phyloP scores from a whole-genome alignment of 202 grass and related monocot genomes.

The Schoenoplectus tabernaemontani region DNA sequence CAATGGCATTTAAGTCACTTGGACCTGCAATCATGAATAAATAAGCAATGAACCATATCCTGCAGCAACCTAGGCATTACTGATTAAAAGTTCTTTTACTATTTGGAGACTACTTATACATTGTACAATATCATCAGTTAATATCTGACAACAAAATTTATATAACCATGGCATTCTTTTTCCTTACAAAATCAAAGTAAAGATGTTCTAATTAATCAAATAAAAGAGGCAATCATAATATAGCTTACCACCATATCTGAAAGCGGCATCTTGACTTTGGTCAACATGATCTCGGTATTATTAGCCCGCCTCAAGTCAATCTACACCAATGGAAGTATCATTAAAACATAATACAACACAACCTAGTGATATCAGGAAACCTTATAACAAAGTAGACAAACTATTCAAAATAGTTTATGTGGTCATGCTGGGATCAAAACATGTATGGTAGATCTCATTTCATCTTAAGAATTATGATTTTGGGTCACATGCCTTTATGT shows the following conservation, averaged over 20 bases:
- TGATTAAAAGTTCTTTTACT: neutral
- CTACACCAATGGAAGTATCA: slow-evolving; percentile 31
- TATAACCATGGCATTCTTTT: neutral
- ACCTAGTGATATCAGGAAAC: neutral
- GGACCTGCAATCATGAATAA: neutral
- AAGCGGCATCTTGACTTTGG: slow-evolving; percentile 97
- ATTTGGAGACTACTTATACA: neutral
- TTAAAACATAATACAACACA: neutral
- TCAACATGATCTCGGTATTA: slow-evolving; percentile 97
- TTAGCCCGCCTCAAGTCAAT: slow-evolving; percentile 94
- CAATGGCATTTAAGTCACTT: neutral
- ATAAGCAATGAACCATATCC: neutral
- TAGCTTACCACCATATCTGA: slow-evolving; percentile 85
- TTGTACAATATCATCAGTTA: neutral
- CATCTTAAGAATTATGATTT: neutral
- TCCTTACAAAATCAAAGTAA: neutral
- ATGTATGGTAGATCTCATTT: neutral
- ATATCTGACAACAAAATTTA: slow-evolving; percentile 8
- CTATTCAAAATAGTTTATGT: neutral
- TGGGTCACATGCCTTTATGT: neutral
- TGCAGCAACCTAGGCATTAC: neutral
- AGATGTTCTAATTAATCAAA: neutral
- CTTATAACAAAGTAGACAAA: neutral
- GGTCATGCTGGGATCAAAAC: neutral
- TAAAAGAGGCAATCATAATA: neutral